phyloP scores from a whole-genome alignment of 2,329 filamentous ascomycete species.

The Grosmannia huntii region DNA sequence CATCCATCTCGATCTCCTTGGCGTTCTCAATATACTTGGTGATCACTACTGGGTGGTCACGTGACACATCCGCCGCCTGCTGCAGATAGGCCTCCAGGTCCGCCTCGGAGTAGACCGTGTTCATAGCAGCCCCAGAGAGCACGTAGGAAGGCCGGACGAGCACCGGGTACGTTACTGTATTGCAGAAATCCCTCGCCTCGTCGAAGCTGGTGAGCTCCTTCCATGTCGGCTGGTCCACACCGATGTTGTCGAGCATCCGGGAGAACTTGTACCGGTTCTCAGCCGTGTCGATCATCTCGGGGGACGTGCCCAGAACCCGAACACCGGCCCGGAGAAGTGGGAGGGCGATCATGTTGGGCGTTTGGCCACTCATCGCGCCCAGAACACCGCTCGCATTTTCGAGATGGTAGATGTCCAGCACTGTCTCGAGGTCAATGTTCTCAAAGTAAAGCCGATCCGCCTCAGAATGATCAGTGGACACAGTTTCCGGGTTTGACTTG shows the following conservation, averaged over 20 bases:
- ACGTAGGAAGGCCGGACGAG: constrained; percentile 94
- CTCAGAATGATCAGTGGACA: constrained; percentile 85
- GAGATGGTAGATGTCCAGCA: constrained; percentile 86
- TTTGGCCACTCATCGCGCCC: constrained; percentile 94
- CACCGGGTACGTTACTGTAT: constrained; percentile 82
- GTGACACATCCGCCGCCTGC: constrained; percentile 85
- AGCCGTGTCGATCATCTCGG: constrained; percentile 96
- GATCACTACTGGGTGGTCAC: constrained; percentile 93
- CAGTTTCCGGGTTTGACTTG: constrained; percentile 65
- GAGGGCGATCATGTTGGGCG: constrained; percentile 93
- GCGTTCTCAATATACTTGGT: constrained; percentile 99
- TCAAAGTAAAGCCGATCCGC: constrained; percentile 94
- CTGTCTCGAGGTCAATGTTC: constrained; percentile 79
- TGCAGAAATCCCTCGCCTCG: constrained; percentile 78
- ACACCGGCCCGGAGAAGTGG: constrained; percentile 80
- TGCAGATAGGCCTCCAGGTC: constrained; percentile 80
- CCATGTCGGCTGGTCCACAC: constrained; percentile 93
- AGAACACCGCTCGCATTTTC: constrained; percentile 76
- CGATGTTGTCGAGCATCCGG: constrained; percentile 89
- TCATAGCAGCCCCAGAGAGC: constrained; percentile 95
- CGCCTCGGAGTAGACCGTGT: constrained; percentile 93
- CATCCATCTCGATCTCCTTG: constrained; percentile 99
- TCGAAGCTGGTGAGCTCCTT: constrained; percentile 94
- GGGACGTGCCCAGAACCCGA: constrained; percentile 87
- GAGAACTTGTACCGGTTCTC: constrained; percentile 99